phyloP scores from a whole-genome alignment of 2,329 filamentous ascomycete species.

The Fusarium papillatum region DNA sequence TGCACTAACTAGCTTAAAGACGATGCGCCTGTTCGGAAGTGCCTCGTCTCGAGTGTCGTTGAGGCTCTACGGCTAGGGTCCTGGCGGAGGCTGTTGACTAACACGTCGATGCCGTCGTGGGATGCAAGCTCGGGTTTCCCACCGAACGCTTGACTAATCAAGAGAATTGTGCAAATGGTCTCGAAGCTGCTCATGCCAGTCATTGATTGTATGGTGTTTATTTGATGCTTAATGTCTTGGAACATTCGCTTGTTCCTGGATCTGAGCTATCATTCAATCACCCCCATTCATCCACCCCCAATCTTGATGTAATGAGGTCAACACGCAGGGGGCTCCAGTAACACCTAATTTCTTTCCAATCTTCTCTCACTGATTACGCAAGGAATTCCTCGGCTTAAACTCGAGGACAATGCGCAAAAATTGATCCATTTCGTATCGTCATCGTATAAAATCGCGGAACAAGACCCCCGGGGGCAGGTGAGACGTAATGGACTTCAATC shows the following conservation, averaged over 20 bases:
- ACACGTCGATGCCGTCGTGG: neutral
- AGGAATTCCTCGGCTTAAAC: slow-evolving; percentile 31
- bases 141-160: slow-evolving; percentile 15
- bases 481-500: slow-evolving; percentile 45
- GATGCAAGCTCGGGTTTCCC: slow-evolving; percentile 4
- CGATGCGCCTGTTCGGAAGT: neutral
- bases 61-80: neutral
- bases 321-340: neutral
- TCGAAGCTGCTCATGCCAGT: neutral
- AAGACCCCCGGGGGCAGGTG: slow-evolving; percentile 24
- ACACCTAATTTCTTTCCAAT: neutral
- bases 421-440: slow-evolving; percentile 17
- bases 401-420: slow-evolving; percentile 4
- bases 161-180: neutral
- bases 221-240: slow-evolving; percentile 5
- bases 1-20: neutral
- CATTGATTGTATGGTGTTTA: neutral
- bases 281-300: neutral
- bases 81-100: neutral
- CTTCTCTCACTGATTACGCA: slow-evolving; percentile 14
- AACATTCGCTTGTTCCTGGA: neutral
- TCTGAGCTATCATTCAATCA: neutral
- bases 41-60: neutral
- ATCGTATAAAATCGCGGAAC: slow-evolving; percentile 38
- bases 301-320: neutral